A percentile compares a stretch with the other conserved stretches of the same genome.
These are phyloP conservation scores for Neurospora sp. DNA, from an alignment of 495 filamentous ascomycete genomes.

Conservation along the genomic window DNA sequence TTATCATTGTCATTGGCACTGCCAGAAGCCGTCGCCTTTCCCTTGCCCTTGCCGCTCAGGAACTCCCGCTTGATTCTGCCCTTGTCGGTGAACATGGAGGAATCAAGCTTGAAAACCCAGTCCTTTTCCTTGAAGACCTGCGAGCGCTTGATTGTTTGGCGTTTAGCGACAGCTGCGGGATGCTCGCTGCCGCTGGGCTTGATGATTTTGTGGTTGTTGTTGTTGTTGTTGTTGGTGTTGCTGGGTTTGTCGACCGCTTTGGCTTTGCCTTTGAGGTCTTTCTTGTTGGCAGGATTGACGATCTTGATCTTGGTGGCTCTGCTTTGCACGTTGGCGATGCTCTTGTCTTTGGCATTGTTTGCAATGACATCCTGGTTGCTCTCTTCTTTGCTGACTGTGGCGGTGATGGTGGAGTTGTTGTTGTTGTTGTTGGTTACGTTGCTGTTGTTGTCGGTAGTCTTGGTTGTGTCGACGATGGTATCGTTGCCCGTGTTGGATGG, in stretches of 20 bases:
- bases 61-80: too few relatives aligned
- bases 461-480: too few relatives aligned
- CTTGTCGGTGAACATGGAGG: background rate
- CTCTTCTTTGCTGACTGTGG: background rate
- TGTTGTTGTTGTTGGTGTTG: background rate
- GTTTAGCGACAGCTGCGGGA: background rate
- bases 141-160: background rate
- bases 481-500: too few relatives aligned
- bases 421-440: too few relatives aligned
- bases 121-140: background rate
- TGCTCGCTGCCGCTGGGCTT: background rate
- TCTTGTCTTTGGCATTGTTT: background rate
- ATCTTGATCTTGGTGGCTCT: background rate
- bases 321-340: background rate
- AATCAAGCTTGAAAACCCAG: background rate
- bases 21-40: background rate
- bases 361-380: background rate
- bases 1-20: background rate
- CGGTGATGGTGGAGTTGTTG: background rate
- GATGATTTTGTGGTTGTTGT: background rate
- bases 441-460: too few relatives aligned
- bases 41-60: background rate
- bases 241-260: background rate
- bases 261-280: background rate
- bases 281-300: background rate